These are phyloP conservation scores for Pseudonitzschia delicatissima DNA, from an alignment of 108 stramenopile species.

Conservation along the genomic window DNA sequence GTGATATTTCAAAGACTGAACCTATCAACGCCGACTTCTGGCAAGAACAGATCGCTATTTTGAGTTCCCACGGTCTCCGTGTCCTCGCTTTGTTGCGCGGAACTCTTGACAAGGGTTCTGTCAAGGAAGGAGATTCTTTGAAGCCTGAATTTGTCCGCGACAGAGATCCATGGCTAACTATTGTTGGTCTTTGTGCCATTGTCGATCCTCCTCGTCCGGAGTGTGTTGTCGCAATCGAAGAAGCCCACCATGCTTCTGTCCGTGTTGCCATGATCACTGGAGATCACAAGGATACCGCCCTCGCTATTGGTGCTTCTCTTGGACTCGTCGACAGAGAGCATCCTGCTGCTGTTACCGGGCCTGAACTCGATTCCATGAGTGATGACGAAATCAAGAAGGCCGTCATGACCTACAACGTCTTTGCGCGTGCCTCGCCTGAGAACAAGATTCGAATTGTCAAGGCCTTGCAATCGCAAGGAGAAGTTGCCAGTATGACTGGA, in stretches of 20 bases:
- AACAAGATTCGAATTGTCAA: slow-evolving; percentile 91
- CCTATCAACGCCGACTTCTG: slow-evolving; percentile 69
- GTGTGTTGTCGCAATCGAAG: slow-evolving; percentile 77
- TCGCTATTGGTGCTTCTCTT: slow-evolving; percentile 77
- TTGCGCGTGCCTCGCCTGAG: slow-evolving; percentile 85
- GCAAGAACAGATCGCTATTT: slow-evolving; percentile 75
- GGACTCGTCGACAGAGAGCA: slow-evolving; percentile 78
- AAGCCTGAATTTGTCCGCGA: slow-evolving; percentile 70
- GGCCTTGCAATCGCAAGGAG: slow-evolving; percentile 87
- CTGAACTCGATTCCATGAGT: slow-evolving; percentile 77
- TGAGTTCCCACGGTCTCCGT: slow-evolving; percentile 91
- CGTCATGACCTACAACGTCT: slow-evolving; percentile 79
- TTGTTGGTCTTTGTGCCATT: slow-evolving; percentile 92
- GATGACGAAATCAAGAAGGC: slow-evolving; percentile 63
- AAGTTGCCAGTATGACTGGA: slow-evolving; percentile 95
- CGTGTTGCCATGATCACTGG: slow-evolving; percentile 98
- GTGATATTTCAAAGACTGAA: slow-evolving; percentile 64
- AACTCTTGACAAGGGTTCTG: slow-evolving; percentile 49
- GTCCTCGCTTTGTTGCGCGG: slow-evolving; percentile 88
- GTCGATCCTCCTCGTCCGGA: slow-evolving; percentile 94
- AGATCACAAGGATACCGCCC: slow-evolving; percentile 90
- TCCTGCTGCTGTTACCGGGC: slow-evolving; percentile 68
- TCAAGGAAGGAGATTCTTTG: slow-evolving; percentile 62
- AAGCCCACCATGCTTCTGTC: slow-evolving; percentile 84
- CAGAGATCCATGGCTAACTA: slow-evolving; percentile 63